Evolutionary conservation across 495 filamentous ascomycete genomes (phyloP).

Genomic region (Neurospora sp.): DNA sequence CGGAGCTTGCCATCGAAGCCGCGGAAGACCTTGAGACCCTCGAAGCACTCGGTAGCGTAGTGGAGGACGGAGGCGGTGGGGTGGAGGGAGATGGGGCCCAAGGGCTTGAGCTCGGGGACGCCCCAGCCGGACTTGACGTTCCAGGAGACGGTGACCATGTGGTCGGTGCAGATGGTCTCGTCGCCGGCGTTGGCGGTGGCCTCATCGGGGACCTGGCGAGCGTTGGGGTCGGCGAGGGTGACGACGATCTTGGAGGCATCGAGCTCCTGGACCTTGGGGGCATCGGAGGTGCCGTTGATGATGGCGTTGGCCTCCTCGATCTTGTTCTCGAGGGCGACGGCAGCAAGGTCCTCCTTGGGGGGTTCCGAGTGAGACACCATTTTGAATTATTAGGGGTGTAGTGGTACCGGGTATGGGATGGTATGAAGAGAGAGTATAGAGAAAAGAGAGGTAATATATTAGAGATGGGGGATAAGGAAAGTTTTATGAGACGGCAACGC

Average conservation of each 20-base stretch:
- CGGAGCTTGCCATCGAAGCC: slow-evolving; percentile 73
- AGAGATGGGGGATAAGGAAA: background rate
- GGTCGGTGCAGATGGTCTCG: slow-evolving; percentile 66
- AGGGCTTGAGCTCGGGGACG: slow-evolving; percentile 67
- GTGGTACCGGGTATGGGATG: background rate
- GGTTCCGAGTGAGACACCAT: slow-evolving; percentile 12
- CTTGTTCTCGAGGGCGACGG: slow-evolving; percentile 31
- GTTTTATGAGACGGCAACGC: background rate
- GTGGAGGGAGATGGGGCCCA: slow-evolving; percentile 68
- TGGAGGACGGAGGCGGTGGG: slow-evolving; percentile 80
- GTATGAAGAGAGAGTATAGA: slow-evolving; percentile 3
- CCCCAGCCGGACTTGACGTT: slow-evolving; percentile 58
- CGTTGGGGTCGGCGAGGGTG: slow-evolving; percentile 50
- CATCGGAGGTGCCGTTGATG: slow-evolving; percentile 16
- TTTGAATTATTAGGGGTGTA: background rate
- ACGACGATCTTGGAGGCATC: slow-evolving; percentile 65
- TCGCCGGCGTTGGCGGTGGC: slow-evolving; percentile 34
- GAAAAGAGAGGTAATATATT: background rate
- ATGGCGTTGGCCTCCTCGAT: slow-evolving; percentile 22
- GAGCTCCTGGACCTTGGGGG: slow-evolving; percentile 31
- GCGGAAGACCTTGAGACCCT: slow-evolving; percentile 81
- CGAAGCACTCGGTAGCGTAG: slow-evolving; percentile 89
- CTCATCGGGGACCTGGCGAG: slow-evolving; percentile 57
- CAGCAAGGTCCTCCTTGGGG: slow-evolving; percentile 26
- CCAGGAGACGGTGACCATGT: slow-evolving; percentile 80